Base-by-base conservation (phyloP, 225 moss, liverwort and hornwort species). In the Lunularia cruciata region DNA sequence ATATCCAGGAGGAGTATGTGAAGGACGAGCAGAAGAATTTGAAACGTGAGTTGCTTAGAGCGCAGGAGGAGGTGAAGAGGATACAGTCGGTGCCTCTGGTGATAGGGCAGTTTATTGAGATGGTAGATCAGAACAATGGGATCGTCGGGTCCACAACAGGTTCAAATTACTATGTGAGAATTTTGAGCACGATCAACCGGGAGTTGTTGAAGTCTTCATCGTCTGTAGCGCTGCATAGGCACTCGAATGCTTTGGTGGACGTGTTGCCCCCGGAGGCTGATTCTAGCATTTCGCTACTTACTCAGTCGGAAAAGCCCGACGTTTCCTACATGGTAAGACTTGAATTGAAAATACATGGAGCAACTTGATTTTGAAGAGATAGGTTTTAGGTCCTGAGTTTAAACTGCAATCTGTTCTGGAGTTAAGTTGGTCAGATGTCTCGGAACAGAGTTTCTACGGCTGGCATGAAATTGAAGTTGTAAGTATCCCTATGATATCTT, bases 11-110 rank as follows among this genome's bases (percentile, higher is more conserved):
- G 77, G 95, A 95, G 83, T 95, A 92, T 3, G 81, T 95, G 47
- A 95, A 95, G 75, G 95, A 92, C 57, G 95, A 95, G 89, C 92
- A 92, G 87, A 95, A 95, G 84, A 95, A 95, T 71, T 71, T 95
- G 69, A 95, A 95, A 85, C 85, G 95, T 27, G 95, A 95, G 90
- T 66, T 92, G 31, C 74, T 95, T 52, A 69, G 95, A 52, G 95
- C 95, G 22, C 95, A 95, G 84, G 95, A 95, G 76, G 95, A 95
- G 81, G 95, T 95, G 66, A 95, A 95, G 81, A 83, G 95, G 52
- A 95, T 95, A 27, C 95, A 95, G 76, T 95, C 95, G n/a, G 95
- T 95, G 78, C 95, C 95, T 65, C 79, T 95, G 12, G 95, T 95
- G 22, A 95, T 95, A 16, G 95, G 95, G 62, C 95, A 95, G 83